A percentile compares a stretch with the other conserved stretches of the same genome.
These are phyloP conservation scores for Cercospora citrullina DNA, from an alignment of 2,329 filamentous ascomycete genomes.

Conservation along the genomic window DNA sequence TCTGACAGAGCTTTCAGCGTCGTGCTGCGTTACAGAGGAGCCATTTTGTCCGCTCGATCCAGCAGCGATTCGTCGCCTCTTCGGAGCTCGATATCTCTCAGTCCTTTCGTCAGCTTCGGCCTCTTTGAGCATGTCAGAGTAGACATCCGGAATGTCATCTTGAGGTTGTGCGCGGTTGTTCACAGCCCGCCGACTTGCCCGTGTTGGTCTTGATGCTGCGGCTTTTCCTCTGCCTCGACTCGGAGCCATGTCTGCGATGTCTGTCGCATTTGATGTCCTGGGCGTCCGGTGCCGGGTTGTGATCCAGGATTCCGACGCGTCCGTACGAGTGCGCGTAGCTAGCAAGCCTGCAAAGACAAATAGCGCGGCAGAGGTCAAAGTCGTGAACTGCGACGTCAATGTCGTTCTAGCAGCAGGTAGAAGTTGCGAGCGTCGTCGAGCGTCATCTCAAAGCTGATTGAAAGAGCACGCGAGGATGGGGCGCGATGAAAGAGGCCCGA, in stretches of 20 bases:
- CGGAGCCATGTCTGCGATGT: constrained; percentile 31
- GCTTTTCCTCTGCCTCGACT: constrained; percentile 35
- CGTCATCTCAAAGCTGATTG: not conserved
- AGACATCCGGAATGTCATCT: constrained; percentile 30
- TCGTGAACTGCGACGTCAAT: not conserved
- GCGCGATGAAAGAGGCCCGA: not conserved
- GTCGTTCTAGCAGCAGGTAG: not conserved
- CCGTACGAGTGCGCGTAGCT: not conserved
- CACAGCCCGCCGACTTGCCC: constrained; percentile 17
- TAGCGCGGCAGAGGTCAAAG: not conserved
- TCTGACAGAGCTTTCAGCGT: not conserved
- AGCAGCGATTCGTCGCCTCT: constrained; percentile 29
- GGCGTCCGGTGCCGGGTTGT: not conserved
- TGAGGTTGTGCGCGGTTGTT: constrained; percentile 16
- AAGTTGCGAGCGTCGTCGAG: not conserved
- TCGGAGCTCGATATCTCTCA: constrained; percentile 31
- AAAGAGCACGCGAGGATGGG: not conserved
- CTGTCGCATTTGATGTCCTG: not conserved
- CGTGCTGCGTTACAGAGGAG: not conserved
- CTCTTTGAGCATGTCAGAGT: constrained; percentile 36
- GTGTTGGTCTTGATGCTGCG: constrained; percentile 1
- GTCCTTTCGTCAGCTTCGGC: constrained; percentile 23
- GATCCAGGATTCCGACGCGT: not conserved
- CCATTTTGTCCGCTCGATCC: not conserved
- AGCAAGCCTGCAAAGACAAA: not conserved